Percentiles rank a stretch among this genome's conserved stretches.
These are phyloP conservation scores for Colletotrichum theobromicola DNA, from an alignment of 2,329 filamentous ascomycete species.

Conservation along the genomic window DNA sequence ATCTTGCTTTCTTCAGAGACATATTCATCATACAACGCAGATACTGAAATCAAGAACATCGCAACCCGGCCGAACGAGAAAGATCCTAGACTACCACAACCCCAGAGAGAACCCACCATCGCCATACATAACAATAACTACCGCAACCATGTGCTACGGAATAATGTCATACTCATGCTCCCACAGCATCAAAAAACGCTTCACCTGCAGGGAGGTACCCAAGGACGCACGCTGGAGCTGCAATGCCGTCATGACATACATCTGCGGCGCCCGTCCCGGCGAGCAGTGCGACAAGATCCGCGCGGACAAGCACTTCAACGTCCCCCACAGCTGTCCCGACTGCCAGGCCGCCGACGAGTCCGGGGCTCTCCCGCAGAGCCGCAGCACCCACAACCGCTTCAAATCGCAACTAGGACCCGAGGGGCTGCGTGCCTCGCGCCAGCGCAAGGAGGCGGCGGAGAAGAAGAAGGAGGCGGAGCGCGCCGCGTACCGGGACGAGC, in stretches of 20 bases:
- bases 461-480: neutral
- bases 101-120: neutral
- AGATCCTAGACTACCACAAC: neutral
- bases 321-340: neutral
- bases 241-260: neutral
- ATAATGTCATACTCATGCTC: neutral
- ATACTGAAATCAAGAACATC: neutral
- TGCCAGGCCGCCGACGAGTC: constrained; percentile 1
- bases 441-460: neutral
- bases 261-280: constrained; percentile 7
- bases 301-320: neutral
- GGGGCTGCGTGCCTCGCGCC: neutral
- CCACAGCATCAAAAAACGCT: neutral
- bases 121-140: no score
- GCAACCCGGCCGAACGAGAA: neutral
- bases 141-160: constrained; percentile 19
- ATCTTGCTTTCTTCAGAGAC: neutral
- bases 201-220: constrained; percentile 3
- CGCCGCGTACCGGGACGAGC: neutral
- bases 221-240: neutral
- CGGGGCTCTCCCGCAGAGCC: neutral
- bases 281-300: constrained; percentile 2
- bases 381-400: neutral
- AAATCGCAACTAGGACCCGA: neutral
- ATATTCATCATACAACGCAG: neutral